Percentiles rank a stretch among this genome's conserved stretches.
These are phyloP conservation scores for Bipolaris sorokiniana DNA, from an alignment of 2,329 filamentous ascomycete genomes.

Conservation along the genomic window DNA sequence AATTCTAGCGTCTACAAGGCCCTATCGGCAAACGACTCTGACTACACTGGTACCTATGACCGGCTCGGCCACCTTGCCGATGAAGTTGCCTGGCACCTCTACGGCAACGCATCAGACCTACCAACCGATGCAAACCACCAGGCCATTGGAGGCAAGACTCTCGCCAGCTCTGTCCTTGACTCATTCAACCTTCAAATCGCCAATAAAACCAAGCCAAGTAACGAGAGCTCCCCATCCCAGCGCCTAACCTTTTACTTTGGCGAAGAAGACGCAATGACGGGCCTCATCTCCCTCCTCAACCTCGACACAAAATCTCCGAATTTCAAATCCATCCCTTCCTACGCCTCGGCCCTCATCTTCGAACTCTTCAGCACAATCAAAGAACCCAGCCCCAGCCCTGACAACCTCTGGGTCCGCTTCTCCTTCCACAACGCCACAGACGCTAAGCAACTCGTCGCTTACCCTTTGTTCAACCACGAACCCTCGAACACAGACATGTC, in stretches of 20 bases:
- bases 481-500: constrained; percentile 55
- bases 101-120: constrained; percentile 51
- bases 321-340: constrained; percentile 38
- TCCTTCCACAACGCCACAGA: constrained; percentile 63
- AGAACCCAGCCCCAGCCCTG: constrained; percentile 47
- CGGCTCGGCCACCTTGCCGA: constrained; percentile 55
- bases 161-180: constrained; percentile 34
- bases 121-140: constrained; percentile 25
- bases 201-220: constrained; percentile 9
- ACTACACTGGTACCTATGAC: constrained; percentile 30
- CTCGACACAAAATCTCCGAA: constrained; percentile 24
- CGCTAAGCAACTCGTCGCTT: constrained; percentile 45
- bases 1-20: constrained; percentile 52
- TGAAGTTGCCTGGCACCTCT: constrained; percentile 53
- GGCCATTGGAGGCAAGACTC: constrained; percentile 41
- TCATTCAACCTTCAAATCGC: constrained; percentile 32
- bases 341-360: constrained; percentile 44
- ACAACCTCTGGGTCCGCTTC: constrained; percentile 62
- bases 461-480: constrained; percentile 59
- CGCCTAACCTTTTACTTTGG: constrained; percentile 55
- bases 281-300: constrained; percentile 38
- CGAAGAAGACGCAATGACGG: constrained; percentile 43
- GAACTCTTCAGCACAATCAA: constrained; percentile 53
- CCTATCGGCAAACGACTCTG: constrained; percentile 38
- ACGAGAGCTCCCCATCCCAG: constrained; percentile 21